Evolutionary conservation across 768 basidiomycete species (phyloP), one percentile per base, ranked within the genome.

Genomic region (Kwoniella shandongensis): DNA sequence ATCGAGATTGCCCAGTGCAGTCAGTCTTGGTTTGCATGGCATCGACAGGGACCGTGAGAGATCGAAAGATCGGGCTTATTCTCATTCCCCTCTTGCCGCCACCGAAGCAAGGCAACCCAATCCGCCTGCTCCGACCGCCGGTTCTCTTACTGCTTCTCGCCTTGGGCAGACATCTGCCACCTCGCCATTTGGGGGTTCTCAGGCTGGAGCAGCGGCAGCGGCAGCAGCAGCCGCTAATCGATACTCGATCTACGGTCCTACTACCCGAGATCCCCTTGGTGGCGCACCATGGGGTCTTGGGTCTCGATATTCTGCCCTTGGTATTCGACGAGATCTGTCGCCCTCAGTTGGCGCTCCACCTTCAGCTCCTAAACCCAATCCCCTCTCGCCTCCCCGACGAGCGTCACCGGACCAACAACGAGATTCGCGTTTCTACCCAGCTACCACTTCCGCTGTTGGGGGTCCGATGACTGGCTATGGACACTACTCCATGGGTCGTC

Each of bases 171-270:
- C 49, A 22, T 20, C 53, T 11, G 13, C 42, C n/a, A 39, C 53
- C 11, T 47, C 59, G 13, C 20, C 50, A 2, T 44, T 51, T n/a
- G 56, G 41, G n/a, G 22, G n/a, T 42, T 18, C 40, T 17, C 40
- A 42, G 40, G 17, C 40, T 6, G 22, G 22, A n/a, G 40, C 40
- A 7, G 6, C n/a, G n/a, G 48, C 30, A 13, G 32, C 46, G n/a
- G 27, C 47, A 7, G 29, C 47, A 39, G 38, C 46, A 20, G 50
- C 59, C 17, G 35, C 69, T 8, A 57, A 54, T 38, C 54, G 71
- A 15, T 70, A 70, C 51, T 67, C 66, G 7, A 59, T 68, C 20
- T 73, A 73, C 42, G 69, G 66, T 10, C 69, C 66, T 12, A 65
- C 63, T 8, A 45, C 57, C 22, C 61, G 69, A 6, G 69, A 70